Evolutionary conservation across 306 rosid species (phyloP), one percentile per base, ranked within the genome.

Genomic region (Mimosa pudica): DNA sequence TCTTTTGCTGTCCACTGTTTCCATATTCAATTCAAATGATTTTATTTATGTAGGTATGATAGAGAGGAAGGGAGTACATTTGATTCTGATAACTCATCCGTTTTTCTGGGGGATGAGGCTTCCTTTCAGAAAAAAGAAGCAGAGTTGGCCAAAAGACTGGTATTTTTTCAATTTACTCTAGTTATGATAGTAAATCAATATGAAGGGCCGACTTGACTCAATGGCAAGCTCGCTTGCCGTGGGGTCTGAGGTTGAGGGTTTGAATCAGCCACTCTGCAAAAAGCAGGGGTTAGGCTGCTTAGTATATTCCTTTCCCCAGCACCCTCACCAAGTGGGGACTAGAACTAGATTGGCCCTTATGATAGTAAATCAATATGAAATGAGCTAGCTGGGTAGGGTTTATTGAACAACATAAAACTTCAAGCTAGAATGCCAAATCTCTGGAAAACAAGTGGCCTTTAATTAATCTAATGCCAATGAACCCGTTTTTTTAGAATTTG

Each of bases 71-170:
- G 98, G 57, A 92, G 88, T 81, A 86, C 97, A 65, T 92, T 79
- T 68, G 98, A 95, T 79, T 74, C 89, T 0, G 98, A 95, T 83
- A 90, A 85, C 83, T 87, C 98, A 7, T 89, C 97, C 8, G 58
- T 83, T 68, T 95, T 90, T 82, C 88, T 91, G 52, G 98, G 97
- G 64, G 97, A 95, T 5, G 98, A 92, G 69, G 94, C 94, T 86
- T 86, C 98, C 41, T 85, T 91, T 82, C 96, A 95, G 90, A 95
- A 95, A 89, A 95, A 92, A 86, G 98, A 95, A 88, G 98, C 98
- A 18, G 98, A 95, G 85, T 83, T 95, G 85, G 97, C 98, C 72
- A 95, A 91, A 89, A 89, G 91, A 84, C 89, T 95, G 97, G 98
- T 95, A 92, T 55, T 78, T 82, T 45, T 61, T 61, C 30, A 30